Conservation (phyloP, 192 early-diverging fungal genomes). For the Dimargaris cristalligena region DNA sequence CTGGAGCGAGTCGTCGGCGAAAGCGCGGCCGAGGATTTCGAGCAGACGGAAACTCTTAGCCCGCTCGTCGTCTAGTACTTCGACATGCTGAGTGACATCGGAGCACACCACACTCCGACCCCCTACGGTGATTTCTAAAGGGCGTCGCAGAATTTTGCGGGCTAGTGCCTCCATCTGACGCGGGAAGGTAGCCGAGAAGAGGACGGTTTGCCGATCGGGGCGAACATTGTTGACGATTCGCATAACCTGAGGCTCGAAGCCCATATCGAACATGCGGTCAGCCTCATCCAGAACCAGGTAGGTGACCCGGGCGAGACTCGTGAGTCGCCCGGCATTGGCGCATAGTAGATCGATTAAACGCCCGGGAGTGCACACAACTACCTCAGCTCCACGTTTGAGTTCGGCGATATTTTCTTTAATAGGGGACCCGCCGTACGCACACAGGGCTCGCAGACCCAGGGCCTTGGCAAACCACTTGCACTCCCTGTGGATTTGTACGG, state of each 20-base stretch:
- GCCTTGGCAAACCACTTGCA: constrained; percentile 76
- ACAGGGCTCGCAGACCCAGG: constrained; percentile 72
- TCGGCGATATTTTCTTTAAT: constrained; percentile 81
- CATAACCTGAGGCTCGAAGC: constrained; percentile 96
- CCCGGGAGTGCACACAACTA: constrained; percentile 84
- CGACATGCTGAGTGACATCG: constrained; percentile 80
- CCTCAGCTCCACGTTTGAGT: constrained; percentile 77
- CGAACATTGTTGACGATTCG: constrained; percentile 85
- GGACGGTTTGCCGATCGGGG: constrained; percentile 68
- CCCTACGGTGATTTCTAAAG: constrained; percentile 90
- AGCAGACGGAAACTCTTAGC: constrained; percentile 77
- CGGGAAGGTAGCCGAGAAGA: constrained; percentile 93
- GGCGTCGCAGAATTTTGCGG: constrained; percentile 75
- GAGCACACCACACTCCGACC: constrained; percentile 75
- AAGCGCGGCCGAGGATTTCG: constrained; percentile 71
- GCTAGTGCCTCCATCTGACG: constrained; percentile 91
- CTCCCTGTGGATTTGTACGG: constrained; percentile 85
- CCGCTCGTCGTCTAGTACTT: constrained; percentile 57
- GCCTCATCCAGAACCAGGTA: constrained; percentile 96
- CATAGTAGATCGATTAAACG: constrained; percentile 76
- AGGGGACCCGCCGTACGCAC: constrained; percentile 75
- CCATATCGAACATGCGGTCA: constrained; percentile 97
- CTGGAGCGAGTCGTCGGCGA: constrained; percentile 47
- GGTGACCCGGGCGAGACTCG: constrained; percentile 60
- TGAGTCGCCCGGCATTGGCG: constrained; percentile 76